Evolutionary conservation across 2,329 filamentous ascomycete genomes (phyloP), one percentile per base, ranked within the genome.

Genomic region (Pseudocercospora macadamiae): DNA sequence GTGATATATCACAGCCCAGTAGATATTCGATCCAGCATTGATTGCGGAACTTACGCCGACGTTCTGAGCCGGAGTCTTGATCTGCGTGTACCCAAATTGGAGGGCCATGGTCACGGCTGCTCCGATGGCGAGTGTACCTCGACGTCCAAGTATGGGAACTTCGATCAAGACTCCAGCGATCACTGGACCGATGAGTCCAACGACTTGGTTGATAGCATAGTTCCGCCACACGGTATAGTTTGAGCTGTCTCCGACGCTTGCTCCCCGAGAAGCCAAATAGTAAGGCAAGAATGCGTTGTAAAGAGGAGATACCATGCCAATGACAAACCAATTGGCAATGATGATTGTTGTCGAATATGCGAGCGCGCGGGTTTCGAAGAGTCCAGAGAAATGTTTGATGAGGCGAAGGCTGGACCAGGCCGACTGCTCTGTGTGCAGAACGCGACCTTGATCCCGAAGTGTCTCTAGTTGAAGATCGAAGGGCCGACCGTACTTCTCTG

Each of bases 281-380:
- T 95, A 89, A 0, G 91, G 91, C n/a, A 96, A 81, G 75, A 96
- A 96, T 53, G 89, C 89, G 73, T 93, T 95, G 82, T 93, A 96
- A 1, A 96, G 83, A 1, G 90, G 90, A 69, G 93, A 96, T 3
- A 87, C 90, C 85, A 96, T 89, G 60, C 91, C 91, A 6, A 60
- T 56, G 14, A 56, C 52, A 36, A 66, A 66, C 68, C 67, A 70
- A 30, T 66, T 67, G 21, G 58, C 52, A 3, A 66, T 59, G 36
- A 71, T 67, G 18, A 68, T 55, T 3, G 44, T 28, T 4, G 69
- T 69, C 10, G 64, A 68, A 26, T 59, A 67, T 8, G 62, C 60
- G 9, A 68, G 58, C 2, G 58, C 39, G n/a, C 58, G 57, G 1
- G 66, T 66, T 19, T 64, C 54, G 54, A 70, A 70, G 14, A 70